phyloP scores from a whole-genome alignment of 2,329 filamentous ascomycete species.

The Alternaria incomplexa region DNA sequence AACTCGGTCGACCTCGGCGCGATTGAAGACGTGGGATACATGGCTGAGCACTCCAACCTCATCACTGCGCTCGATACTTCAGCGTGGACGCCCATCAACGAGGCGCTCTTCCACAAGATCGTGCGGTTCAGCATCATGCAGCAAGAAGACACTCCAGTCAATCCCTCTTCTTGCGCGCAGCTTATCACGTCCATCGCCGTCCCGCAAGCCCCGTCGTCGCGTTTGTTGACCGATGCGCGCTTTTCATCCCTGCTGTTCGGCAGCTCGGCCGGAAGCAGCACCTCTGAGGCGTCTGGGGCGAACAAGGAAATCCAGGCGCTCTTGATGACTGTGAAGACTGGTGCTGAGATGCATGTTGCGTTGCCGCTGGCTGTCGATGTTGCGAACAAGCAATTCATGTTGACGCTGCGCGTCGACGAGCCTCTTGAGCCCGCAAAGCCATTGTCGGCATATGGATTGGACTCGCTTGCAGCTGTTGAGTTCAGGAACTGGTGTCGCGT shows the following conservation, averaged over 20 bases:
- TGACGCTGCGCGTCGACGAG: neutral
- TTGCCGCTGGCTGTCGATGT: neutral
- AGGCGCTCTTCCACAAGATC: neutral
- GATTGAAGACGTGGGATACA: slow-evolving; percentile 34
- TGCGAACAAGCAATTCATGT: neutral
- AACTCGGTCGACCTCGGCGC: slow-evolving; percentile 34
- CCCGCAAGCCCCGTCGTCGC: neutral
- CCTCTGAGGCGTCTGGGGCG: no score
- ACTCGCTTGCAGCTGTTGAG: neutral
- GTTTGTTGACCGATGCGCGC: neutral
- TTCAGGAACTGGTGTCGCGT: neutral
- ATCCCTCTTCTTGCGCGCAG: neutral
- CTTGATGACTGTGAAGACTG: neutral
- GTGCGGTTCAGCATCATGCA: neutral
- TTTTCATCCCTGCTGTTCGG: neutral
- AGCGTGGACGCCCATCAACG: neutral
- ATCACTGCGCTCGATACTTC: neutral
- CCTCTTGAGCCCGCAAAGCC: neutral
- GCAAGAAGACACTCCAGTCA: neutral
- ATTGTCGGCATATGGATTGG: neutral
- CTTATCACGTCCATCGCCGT: neutral
- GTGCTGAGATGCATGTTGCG: neutral
- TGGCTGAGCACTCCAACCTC: slow-evolving; percentile 11
- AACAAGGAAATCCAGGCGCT: no score
- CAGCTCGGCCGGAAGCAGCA: neutral